Evolutionary conservation across 495 filamentous ascomycete genomes (phyloP).

Genomic region (Cairneyella variabilis): DNA sequence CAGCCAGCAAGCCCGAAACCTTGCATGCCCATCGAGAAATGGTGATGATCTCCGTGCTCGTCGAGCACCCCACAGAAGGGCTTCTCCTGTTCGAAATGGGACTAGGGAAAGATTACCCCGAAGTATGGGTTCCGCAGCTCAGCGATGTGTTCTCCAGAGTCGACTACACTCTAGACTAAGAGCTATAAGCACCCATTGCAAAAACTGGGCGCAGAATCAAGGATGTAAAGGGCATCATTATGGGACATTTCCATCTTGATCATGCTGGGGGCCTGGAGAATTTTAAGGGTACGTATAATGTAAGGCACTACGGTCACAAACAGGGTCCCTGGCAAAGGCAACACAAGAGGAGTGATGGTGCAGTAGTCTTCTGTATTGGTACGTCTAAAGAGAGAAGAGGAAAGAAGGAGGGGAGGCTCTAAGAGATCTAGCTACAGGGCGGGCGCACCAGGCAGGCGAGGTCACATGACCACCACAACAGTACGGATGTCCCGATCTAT

Average conservation of each 20-base stretch:
- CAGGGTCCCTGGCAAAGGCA: no score
- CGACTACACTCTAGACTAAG: neutral
- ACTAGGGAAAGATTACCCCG: neutral
- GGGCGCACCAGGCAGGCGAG: no score
- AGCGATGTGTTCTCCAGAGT: neutral
- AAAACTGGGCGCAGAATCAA: constrained; percentile 38
- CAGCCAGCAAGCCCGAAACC: no score
- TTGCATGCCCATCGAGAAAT: constrained; percentile 37
- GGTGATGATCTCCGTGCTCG: constrained; percentile 37
- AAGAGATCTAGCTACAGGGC: no score
- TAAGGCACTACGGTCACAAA: no score
- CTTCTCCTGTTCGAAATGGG: constrained; percentile 5
- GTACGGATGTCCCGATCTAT: constrained; percentile 44
- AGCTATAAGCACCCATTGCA: neutral
- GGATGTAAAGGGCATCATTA: constrained; percentile 47
- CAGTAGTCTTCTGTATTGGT: no score
- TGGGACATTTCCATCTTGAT: constrained; percentile 50
- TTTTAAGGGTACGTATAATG: no score
- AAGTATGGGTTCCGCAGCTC: neutral
- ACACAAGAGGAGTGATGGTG: no score
- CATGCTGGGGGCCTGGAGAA: constrained; percentile 49
- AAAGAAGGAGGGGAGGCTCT: no score
- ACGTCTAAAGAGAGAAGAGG: no score
- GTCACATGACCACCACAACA: no score
- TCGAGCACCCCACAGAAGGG: constrained; percentile 40